Evolutionary conservation across 192 early-diverging fungal species (phyloP).

Genomic region (Coemansia sp.): DNA sequence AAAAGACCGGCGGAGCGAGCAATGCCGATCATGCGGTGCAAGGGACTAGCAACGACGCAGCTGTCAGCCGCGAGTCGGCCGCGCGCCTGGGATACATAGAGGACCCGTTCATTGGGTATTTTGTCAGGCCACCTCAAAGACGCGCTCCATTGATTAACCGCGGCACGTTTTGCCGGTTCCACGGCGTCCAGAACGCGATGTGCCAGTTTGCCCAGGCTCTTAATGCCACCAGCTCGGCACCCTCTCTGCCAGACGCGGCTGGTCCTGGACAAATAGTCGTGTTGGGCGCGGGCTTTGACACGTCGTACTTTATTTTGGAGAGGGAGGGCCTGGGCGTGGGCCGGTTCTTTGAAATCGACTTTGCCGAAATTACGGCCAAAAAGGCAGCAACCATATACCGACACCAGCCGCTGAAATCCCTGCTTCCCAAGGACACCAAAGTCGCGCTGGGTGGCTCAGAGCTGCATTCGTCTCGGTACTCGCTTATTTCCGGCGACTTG

Average conservation of each 20-base stretch:
- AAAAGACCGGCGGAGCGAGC: slow-evolving; percentile 1
- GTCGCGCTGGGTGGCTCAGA: slow-evolving; percentile 68
- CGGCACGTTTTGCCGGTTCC: slow-evolving; percentile 77
- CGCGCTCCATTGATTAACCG: slow-evolving; percentile 91
- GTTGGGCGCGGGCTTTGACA: slow-evolving; percentile 90
- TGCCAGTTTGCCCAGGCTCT: slow-evolving; percentile 54
- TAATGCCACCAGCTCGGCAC: background rate
- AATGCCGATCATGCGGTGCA: slow-evolving; percentile 71
- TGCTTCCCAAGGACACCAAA: slow-evolving; percentile 27
- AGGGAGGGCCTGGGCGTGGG: slow-evolving; percentile 21
- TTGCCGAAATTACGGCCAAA: slow-evolving; percentile 75
- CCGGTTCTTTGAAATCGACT: slow-evolving; percentile 89
- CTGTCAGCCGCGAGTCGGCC: slow-evolving; percentile 80
- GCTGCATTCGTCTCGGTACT: slow-evolving; percentile 63
- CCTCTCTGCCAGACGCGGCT: too few species aligned
- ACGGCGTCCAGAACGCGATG: slow-evolving; percentile 62
- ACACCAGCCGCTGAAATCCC: slow-evolving; percentile 16
- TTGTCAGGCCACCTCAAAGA: slow-evolving; percentile 68
- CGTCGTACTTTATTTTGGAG: slow-evolving; percentile 80
- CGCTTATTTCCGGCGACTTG: slow-evolving; percentile 77
- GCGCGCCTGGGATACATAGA: slow-evolving; percentile 73
- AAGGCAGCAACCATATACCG: slow-evolving; percentile 69
- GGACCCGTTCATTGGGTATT: slow-evolving; percentile 77
- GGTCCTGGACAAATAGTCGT: slow-evolving; percentile 71
- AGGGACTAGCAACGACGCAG: slow-evolving; percentile 90